Evolutionary conservation across 352 stramenopile species (phyloP), one percentile per base, ranked within the genome.

Genomic region (Pythium coloratum): DNA sequence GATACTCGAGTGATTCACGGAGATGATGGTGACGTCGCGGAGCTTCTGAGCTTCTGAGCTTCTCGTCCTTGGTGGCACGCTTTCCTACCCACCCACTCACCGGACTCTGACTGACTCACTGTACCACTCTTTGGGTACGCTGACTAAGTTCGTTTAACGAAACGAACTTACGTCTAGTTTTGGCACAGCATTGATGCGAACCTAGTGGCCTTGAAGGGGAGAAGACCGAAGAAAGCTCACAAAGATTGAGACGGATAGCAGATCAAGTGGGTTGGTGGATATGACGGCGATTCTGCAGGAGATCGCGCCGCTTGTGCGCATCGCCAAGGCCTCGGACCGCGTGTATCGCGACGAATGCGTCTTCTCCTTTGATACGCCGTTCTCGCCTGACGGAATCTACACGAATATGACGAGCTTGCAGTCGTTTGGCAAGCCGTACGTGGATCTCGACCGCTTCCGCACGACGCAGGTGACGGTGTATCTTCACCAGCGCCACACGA

Each of bases 321-420:
- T 92, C 8, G 80, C 86, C 38, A 75, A 74, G 30, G 77, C 76
- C 32, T 77, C 76, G 7, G 82, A 91, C 62, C 80, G 82, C 60
- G 97, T 99, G 46, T 98, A 95, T 72, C 97, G 98, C 61, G 96
- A 98, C 51, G 97, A 99, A 79, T 99, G 97, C 80, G 91, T 96
- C 49, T 98, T 98, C 70, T 98, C 90, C 18, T 99, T 99, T 75
- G 92, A 99, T 73, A 97, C 89, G 50, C 54, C 85, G 46, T 77
- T 92, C 24, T 87, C 81, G 2, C 62, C 76, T 10, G 69, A 74
- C 2, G 88, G 88, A 42, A 62, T 95, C 44, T 96, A 91, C 68
- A 97, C 98, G 49, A 99, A 99, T 71, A 80, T 99, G 56, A 75
- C 75, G 14, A 95, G 92, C 1, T 97, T 98, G 71, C 83, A 97